These are phyloP conservation scores for Xenosphaeropsis pyriputrescens DNA, from an alignment of 2,329 filamentous ascomycete species.

Conservation along the genomic window DNA sequence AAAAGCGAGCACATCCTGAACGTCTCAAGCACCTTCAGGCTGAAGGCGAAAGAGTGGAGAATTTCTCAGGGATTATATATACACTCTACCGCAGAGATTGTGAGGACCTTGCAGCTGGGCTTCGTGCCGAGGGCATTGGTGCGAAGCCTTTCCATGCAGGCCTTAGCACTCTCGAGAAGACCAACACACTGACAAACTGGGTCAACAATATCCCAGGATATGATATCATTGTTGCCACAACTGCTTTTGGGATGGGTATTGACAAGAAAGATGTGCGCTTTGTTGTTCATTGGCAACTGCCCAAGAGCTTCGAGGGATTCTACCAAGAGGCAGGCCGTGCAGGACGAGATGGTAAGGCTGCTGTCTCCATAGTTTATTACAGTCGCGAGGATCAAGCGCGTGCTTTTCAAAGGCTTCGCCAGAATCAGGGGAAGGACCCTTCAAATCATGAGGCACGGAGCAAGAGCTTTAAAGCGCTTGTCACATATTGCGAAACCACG, in stretches of 20 bases:
- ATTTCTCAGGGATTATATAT: constrained; percentile 67
- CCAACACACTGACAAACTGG: constrained; percentile 58
- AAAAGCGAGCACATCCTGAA: constrained; percentile 43
- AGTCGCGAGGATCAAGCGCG: constrained; percentile 75
- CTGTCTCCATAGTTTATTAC: constrained; percentile 82
- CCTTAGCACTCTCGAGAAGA: constrained; percentile 51
- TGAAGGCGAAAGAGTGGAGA: constrained; percentile 39
- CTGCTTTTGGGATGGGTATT: constrained; percentile 95
- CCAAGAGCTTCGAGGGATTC: constrained; percentile 89
- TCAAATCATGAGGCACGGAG: constrained; percentile 34
- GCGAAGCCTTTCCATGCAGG: constrained; percentile 62
- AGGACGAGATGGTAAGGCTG: constrained; percentile 77
- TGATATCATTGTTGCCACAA: constrained; percentile 88
- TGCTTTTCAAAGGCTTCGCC: constrained; percentile 25
- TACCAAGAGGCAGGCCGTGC: constrained; percentile 92
- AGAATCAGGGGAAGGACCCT: constrained; percentile 18
- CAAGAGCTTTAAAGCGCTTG: constrained; percentile 51
- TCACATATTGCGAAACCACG: constrained; percentile 70
- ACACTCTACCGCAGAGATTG: constrained; percentile 63
- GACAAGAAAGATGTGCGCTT: constrained; percentile 93
- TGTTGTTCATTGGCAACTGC: constrained; percentile 86
- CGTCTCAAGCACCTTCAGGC: constrained; percentile 43
- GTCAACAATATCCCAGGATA: constrained; percentile 61
- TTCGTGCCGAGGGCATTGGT: constrained; percentile 55
- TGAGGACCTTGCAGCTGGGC: constrained; percentile 50